Percentiles rank a stretch among this genome's conserved stretches.
phyloP scores from a whole-genome alignment of 805 yeast genomes.

The Candida silvicultrix region DNA sequence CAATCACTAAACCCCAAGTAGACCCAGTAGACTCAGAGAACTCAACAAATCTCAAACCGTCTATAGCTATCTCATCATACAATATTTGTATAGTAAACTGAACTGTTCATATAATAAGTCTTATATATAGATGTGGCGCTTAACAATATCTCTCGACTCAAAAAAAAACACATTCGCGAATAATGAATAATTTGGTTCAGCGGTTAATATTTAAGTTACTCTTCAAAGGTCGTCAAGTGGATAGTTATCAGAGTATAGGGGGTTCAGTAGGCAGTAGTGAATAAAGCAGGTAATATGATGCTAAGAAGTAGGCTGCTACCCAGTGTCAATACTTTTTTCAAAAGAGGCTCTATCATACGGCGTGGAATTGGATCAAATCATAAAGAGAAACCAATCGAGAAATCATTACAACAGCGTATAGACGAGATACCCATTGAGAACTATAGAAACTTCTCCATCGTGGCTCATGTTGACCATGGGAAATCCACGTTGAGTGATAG shows the following conservation, averaged over 20 bases:
- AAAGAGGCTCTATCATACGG: constrained; percentile 2
- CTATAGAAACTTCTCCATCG: constrained; percentile 87
- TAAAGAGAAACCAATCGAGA: neutral
- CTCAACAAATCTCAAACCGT: too few species aligned
- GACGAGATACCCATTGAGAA: constrained; percentile 75
- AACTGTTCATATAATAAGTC: too few species aligned
- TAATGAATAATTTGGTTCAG: too few species aligned
- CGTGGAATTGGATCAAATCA: constrained; percentile 1
- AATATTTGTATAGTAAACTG: too few species aligned
- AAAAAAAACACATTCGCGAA: neutral
- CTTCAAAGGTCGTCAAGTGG: too few species aligned
- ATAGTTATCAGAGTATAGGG: too few species aligned
- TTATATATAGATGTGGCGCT: constrained; percentile 1
- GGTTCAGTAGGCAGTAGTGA: too few species aligned
- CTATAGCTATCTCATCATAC: too few species aligned
- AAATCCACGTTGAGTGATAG: constrained; percentile 89
- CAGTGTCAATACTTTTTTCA: neutral
- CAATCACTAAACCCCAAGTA: too few species aligned
- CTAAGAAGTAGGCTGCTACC: neutral
- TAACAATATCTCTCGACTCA: neutral
- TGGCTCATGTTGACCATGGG: constrained; percentile 91
- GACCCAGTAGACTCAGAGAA: too few species aligned
- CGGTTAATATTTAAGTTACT: too few species aligned
- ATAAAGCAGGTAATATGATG: neutral
- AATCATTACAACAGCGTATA: constrained; percentile 46